Base-by-base conservation (phyloP, 176 grass and related monocot genomes). In the Avena atlantica region DNA sequence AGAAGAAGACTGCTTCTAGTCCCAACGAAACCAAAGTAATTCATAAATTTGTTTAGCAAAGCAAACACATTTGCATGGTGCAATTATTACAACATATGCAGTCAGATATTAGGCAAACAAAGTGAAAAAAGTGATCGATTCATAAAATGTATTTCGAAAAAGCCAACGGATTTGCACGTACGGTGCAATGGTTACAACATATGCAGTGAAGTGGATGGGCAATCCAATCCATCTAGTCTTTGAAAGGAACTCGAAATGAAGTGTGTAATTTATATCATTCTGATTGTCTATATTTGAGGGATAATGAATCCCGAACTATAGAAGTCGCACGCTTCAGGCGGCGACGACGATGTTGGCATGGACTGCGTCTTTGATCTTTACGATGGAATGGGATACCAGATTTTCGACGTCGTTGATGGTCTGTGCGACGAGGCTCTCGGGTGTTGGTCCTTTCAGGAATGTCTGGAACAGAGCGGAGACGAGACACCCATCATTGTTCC, bases 361-460 rank as follows among this genome's bases (percentile, higher is more conserved):
- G 60, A 92, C 60, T 0, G 87, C 78, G 0, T 37, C 67, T 82
- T 58, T 94, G 51, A 92, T 92, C 82, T 83, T 94, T 60, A 72
- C 42, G 37, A 94, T 73, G 31, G 74, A 78, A 20, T n/a, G 3
- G 34, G 34, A 76, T 16, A 94, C 40, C 76, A 57, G 64, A 58
- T 19, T 44, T 29, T 61, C 87, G 6, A 81, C 21, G 3, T 50
- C 58, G n/a, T 89, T 40, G 4, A 70, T 36, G 68, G 49, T 45
- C 20, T 34, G 48, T 1, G 36, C 2, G 0, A 69, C 59, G 19
- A 86, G 73, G 37, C 76, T 55, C 1, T 51, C 86, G 0, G 61
- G 50, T 17, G 76, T 15, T 17, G 55, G 40, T 13, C 61, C 52
- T 16, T 64, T 12, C 19, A 85, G n/a, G 15, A 52, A 27, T 5